Evolutionary conservation across 768 basidiomycete genomes (phyloP).

Genomic region (Tephrocybe sp.): DNA sequence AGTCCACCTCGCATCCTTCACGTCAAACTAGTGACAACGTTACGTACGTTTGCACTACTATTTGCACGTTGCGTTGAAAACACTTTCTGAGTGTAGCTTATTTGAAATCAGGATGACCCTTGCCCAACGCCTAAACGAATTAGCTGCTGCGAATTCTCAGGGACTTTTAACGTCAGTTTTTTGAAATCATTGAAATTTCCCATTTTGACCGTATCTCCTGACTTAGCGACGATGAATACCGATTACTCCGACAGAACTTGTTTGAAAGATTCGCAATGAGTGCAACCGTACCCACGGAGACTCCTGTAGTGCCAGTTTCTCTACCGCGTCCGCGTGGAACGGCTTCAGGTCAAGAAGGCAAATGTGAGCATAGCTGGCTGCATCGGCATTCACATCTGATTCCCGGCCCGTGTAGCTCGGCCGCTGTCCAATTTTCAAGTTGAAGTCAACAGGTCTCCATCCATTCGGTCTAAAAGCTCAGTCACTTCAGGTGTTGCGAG

Average conservation of each 20-base stretch:
- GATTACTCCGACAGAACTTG: conserved; percentile 78
- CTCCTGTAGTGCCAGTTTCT: conserved; percentile 58
- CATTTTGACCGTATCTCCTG: too few species aligned
- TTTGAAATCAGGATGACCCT: conserved; percentile 60
- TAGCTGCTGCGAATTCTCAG: conserved; percentile 78
- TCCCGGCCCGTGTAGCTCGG: conserved; percentile 25
- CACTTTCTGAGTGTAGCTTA: conserved; percentile 3
- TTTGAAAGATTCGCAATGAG: conserved; percentile 75
- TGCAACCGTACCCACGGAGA: conserved; percentile 59
- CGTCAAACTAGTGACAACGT: conserved; percentile 46
- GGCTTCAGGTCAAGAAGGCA: conserved; percentile 25
- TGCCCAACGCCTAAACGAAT: conserved; percentile 78
- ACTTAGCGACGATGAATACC: conserved; percentile 81
- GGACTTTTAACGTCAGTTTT: conserved; percentile 68
- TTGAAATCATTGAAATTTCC: neutral
- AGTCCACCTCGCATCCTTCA: conserved; percentile 24
- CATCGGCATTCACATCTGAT: conserved; percentile 3
- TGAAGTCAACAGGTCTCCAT: conserved; percentile 47
- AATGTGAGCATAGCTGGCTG: conserved; percentile 28
- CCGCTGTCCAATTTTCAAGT: conserved; percentile 41
- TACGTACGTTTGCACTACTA: conserved; percentile 43
- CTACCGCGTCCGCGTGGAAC: conserved; percentile 32
- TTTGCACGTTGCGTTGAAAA: conserved; percentile 1
- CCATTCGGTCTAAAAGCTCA: conserved; percentile 53
- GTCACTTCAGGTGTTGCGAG: conserved; percentile 50